Base-by-base conservation (phyloP, 768 basidiomycete genomes). In the Lentinula sp. region DNA sequence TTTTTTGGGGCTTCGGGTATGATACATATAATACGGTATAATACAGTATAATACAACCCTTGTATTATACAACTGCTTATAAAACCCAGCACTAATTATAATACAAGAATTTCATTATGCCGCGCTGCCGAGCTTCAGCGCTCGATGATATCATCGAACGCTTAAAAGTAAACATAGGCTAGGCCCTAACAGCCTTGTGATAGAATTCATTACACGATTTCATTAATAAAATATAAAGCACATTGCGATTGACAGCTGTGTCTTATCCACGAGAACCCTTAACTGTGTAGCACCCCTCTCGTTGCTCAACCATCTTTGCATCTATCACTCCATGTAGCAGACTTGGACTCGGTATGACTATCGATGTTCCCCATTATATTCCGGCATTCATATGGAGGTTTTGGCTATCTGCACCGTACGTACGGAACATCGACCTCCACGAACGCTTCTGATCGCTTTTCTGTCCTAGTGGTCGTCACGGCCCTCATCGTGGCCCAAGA, bases 401-500 rank as follows among this genome's bases (percentile, higher is more conserved):
- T 31, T 59, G 57, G 57, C 57, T 59, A 15, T 59, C 43, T n/a
- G 35, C 54, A 23, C 28, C 42, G 39, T 57, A 57, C 18, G 40
- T 35, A 37, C n/a, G 9, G 10, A 4, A 5, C 13, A 39, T 34
- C 32, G 31, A 32, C 13, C 4, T 23, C 4, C 37, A 10, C 15
- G 13, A 50, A 8, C 35, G 35, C 15, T 21, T 13, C 39, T 56
- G 0, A 42, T 40, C n/a, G 9, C 16, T 40, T 28, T n/a, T 18
- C 3, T 28, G 1, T 18, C 8, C 39, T n/a, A 56, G 55, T 23
- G 55, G 55, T 40, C 55, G 21, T 32, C 53, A 40, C 11, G 18
- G 28, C 28, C 23, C 31, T 57, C 42, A 13, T 65, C 63, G 74
- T 61, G 63, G 74, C 64, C 67, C 78, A 65, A 65, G 82, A 34